Evolutionary conservation across 2,329 filamentous ascomycete genomes (phyloP).

Genomic region (Penicillium sp.): DNA sequence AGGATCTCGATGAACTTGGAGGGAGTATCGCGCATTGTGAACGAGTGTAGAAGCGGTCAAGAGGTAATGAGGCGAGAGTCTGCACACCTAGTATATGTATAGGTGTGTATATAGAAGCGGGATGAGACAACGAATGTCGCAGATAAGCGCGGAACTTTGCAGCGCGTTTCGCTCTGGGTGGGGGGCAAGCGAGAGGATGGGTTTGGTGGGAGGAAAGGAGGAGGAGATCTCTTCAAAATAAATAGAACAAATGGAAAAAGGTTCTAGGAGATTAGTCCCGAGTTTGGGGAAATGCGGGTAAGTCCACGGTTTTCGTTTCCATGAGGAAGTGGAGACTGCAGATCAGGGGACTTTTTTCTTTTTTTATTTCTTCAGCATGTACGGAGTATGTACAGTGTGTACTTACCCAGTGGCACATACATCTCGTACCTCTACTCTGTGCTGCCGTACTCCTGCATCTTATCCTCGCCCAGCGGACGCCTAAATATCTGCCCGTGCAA

Average conservation of each 20-base stretch:
- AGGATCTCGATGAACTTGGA: slow-evolving; percentile 52
- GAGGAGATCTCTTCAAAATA: neutral
- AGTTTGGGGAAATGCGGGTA: slow-evolving; percentile 5
- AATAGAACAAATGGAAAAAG: slow-evolving; percentile 7
- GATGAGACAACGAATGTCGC: slow-evolving; percentile 25
- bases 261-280: slow-evolving; percentile 13
- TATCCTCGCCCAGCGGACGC: neutral
- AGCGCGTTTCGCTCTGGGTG: slow-evolving; percentile 7
- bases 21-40: slow-evolving; percentile 39
- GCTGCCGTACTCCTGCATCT: neutral
- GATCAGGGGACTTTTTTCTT: slow-evolving; percentile 16
- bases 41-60: slow-evolving; percentile 1
- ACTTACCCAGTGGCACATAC: too few relatives aligned
- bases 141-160: slow-evolving; percentile 16
- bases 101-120: neutral
- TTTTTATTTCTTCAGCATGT: neutral
- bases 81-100: neutral
- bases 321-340: slow-evolving; percentile 18
- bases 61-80: neutral
- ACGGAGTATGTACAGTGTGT: too few relatives aligned
- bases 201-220: neutral
- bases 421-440: too few relatives aligned
- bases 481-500: neutral
- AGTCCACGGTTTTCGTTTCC: neutral
- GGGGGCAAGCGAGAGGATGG: slow-evolving; percentile 9